phyloP scores from a whole-genome alignment of 2,329 filamentous ascomycete species.

The Juglanconis sp. region DNA sequence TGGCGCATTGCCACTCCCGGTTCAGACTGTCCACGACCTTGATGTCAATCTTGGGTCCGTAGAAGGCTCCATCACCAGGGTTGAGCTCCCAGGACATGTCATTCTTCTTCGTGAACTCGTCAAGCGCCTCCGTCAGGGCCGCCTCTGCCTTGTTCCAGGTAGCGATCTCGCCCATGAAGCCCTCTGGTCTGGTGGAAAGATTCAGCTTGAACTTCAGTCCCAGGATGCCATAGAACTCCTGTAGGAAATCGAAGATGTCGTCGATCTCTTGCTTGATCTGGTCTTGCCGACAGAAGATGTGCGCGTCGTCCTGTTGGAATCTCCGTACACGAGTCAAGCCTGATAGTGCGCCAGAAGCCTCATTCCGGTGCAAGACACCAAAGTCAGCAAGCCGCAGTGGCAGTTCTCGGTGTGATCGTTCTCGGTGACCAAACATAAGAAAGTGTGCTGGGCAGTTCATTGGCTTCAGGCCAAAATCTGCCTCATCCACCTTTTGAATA shows the following conservation, averaged over 20 bases:
- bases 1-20: conserved; percentile 78
- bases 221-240: conserved; percentile 70
- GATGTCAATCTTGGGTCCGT: conserved; percentile 98
- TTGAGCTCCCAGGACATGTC: conserved; percentile 83
- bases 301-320: conserved; percentile 94
- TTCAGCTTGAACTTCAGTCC: conserved; percentile 92
- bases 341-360: conserved; percentile 85
- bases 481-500: conserved; percentile 74
- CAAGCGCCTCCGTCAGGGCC: conserved; percentile 74
- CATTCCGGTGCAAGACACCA: conserved; percentile 91
- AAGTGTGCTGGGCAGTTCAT: conserved; percentile 99
- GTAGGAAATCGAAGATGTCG: conserved; percentile 82
- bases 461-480: conserved; percentile 73
- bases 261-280: conserved; percentile 74
- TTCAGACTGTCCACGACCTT: conserved; percentile 85
- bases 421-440: conserved; percentile 78
- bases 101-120: conserved; percentile 60
- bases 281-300: conserved; percentile 88
- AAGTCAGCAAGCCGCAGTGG: conserved; percentile 94
- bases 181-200: conserved; percentile 85
- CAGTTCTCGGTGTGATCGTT: conserved; percentile 83
- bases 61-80: conserved; percentile 94
- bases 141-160: conserved; percentile 88
- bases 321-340: conserved; percentile 89
- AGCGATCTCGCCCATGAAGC: conserved; percentile 79